phyloP scores from a whole-genome alignment of 768 basidiomycete genomes.

The Albatrellus ellisii region DNA sequence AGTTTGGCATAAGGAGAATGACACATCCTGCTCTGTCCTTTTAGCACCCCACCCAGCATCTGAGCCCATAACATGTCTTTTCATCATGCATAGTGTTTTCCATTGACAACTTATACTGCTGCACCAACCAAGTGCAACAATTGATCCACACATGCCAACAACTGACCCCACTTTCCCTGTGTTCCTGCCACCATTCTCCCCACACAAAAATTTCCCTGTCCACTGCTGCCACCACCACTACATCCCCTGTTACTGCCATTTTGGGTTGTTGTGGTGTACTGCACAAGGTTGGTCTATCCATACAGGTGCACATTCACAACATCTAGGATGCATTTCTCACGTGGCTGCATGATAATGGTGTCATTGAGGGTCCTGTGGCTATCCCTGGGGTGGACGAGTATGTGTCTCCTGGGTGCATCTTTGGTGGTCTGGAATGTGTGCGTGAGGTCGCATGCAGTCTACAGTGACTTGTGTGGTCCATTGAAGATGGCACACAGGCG shows the following conservation, averaged over 20 bases:
- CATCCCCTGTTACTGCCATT: slow-evolving; percentile 38
- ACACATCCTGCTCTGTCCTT: no score
- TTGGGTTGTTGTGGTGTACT: slow-evolving; percentile 67
- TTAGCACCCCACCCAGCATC: no score
- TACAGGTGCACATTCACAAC: slow-evolving; percentile 49
- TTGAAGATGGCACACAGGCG: slow-evolving; percentile 56
- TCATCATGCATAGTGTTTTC: no score
- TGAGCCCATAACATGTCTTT: no score
- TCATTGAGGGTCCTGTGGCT: slow-evolving; percentile 32
- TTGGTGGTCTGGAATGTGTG: slow-evolving; percentile 42
- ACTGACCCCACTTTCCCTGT: no score
- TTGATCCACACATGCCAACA: no score
- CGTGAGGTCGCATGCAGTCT: slow-evolving; percentile 57
- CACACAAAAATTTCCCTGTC: slow-evolving; percentile 44
- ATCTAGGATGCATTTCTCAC: slow-evolving; percentile 48
- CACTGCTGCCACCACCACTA: slow-evolving; percentile 34
- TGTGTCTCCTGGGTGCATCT: slow-evolving; percentile 27
- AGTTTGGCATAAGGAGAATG: no score
- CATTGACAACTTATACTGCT: no score
- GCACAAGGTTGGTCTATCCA: slow-evolving; percentile 54
- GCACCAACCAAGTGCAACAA: no score
- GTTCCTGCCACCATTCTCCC: slow-evolving; percentile 58
- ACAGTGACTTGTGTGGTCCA: slow-evolving; percentile 63
- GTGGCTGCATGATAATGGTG: slow-evolving; percentile 51
- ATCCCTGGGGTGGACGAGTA: slow-evolving; percentile 9